Percentiles rank a stretch among this genome's conserved stretches.
Conservation (phyloP, 2,329 filamentous ascomycete genomes). For the Sclerotinia sclerotiorum region DNA sequence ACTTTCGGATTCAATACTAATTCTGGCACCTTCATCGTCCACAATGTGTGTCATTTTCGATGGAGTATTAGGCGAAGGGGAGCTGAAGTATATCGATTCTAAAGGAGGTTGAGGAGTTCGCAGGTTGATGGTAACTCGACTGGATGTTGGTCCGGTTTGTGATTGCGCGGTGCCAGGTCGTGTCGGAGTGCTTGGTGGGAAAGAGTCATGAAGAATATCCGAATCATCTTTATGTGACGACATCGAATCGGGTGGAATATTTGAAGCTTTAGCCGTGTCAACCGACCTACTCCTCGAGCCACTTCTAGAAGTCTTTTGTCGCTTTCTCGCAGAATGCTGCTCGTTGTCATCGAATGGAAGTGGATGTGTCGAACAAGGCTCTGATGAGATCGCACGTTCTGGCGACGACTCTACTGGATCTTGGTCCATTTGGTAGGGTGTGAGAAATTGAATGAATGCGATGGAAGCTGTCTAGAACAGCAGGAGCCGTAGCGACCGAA, state of each 20-base stretch:
- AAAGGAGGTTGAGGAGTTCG: slow-evolving; percentile 47
- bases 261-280: slow-evolving; percentile 40
- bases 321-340: slow-evolving; percentile 51
- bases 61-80: slow-evolving; percentile 45
- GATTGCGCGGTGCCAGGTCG: slow-evolving; percentile 40
- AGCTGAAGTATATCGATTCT: slow-evolving; percentile 47
- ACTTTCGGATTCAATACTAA: slow-evolving; percentile 39
- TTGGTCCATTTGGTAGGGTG: slow-evolving; percentile 44
- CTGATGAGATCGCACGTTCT: slow-evolving; percentile 61
- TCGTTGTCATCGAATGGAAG: slow-evolving; percentile 64
- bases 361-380: slow-evolving; percentile 61
- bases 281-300: slow-evolving; percentile 55
- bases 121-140: slow-evolving; percentile 61
- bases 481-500: slow-evolving; percentile 28
- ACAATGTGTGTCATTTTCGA: slow-evolving; percentile 34
- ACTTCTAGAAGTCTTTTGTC: slow-evolving; percentile 59
- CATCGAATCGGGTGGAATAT: slow-evolving; percentile 28
- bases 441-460: slow-evolving; percentile 50
- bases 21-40: slow-evolving; percentile 30
- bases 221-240: slow-evolving; percentile 34
- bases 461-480: slow-evolving; percentile 21
- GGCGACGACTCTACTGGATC: slow-evolving; percentile 43
- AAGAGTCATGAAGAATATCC: slow-evolving; percentile 39
- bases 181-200: slow-evolving; percentile 38
- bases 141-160: slow-evolving; percentile 50